These are phyloP conservation scores for Colletotrichum simmondsii DNA, from an alignment of 2,329 filamentous ascomycete genomes.

Conservation along the genomic window DNA sequence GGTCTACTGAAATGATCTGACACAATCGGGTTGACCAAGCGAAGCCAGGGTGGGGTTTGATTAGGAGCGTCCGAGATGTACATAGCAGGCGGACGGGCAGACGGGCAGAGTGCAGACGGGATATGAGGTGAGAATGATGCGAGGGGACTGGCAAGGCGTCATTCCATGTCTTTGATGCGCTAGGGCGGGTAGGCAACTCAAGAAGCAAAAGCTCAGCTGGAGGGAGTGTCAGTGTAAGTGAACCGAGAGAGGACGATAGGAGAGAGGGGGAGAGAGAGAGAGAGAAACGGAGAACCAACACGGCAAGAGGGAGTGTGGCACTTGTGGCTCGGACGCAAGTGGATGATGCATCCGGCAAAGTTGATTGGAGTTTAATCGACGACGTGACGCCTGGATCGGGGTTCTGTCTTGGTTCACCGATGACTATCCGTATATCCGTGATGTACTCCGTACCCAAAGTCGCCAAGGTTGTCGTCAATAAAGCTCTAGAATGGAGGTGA, in stretches of 20 bases:
- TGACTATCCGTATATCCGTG: background rate
- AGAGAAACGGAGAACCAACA: background rate
- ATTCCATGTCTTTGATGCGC: conserved; percentile 27
- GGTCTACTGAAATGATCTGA: conserved; percentile 12
- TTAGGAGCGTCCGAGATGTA: conserved; percentile 19
- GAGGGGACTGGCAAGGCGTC: conserved; percentile 19
- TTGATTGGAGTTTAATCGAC: conserved; percentile 20
- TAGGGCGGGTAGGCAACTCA: background rate
- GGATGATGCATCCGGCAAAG: conserved; percentile 9
- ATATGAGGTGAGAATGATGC: conserved; percentile 6
- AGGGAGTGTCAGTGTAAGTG: background rate
- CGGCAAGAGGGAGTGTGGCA: background rate
- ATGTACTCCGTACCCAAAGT: background rate
- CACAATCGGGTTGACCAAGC: conserved; percentile 9
- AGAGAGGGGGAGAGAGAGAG: background rate
- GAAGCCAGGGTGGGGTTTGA: conserved; percentile 4
- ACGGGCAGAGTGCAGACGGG: conserved; percentile 4
- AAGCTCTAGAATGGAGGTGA: background rate
- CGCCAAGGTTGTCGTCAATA: background rate
- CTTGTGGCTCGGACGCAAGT: conserved; percentile 17
- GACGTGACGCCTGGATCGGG: background rate
- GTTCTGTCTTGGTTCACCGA: background rate
- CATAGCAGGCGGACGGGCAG: background rate
- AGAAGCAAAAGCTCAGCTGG: background rate
- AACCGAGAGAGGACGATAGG: background rate